A percentile compares a stretch with the other conserved stretches of the same genome.
Conservation (phyloP, 164 flowering plant genomes). For the Litsea cubeba region DNA sequence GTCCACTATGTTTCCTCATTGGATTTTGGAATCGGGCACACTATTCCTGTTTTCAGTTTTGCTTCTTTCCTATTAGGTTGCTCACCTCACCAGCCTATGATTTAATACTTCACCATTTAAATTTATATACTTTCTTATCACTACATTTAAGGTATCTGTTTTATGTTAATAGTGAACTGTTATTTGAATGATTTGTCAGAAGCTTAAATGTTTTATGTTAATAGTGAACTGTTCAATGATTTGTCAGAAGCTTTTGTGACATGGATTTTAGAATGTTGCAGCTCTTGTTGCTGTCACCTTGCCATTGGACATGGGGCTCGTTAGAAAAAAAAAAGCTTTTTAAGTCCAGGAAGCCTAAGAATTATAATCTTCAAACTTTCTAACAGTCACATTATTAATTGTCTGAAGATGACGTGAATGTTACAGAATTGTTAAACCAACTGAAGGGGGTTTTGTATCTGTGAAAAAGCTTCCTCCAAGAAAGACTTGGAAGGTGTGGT, state of each 20-base stretch:
- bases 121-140: too few relatives aligned
- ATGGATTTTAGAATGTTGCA: background rate
- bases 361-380: background rate
- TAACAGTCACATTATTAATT: slow-evolving; percentile 1
- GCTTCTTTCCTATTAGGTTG: too few relatives aligned
- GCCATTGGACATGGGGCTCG: background rate
- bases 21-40: too few relatives aligned
- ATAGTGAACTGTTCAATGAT: too few relatives aligned
- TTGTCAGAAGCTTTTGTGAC: background rate
- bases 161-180: too few relatives aligned
- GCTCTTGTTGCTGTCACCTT: background rate
- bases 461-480: slow-evolving; percentile 72
- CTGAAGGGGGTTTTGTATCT: slow-evolving; percentile 74
- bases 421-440: slow-evolving; percentile 78
- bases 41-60: too few relatives aligned
- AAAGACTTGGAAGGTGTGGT: slow-evolving; percentile 86
- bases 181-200: too few relatives aligned
- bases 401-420: slow-evolving; percentile 12
- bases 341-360: background rate
- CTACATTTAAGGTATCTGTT: too few relatives aligned
- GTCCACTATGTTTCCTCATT: too few relatives aligned
- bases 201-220: too few relatives aligned
- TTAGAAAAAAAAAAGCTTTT: background rate
- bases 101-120: too few relatives aligned
- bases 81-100: too few relatives aligned